These are phyloP conservation scores for Odontarrhena argentea DNA, from an alignment of 345 rosid genomes.

Conservation along the genomic window DNA sequence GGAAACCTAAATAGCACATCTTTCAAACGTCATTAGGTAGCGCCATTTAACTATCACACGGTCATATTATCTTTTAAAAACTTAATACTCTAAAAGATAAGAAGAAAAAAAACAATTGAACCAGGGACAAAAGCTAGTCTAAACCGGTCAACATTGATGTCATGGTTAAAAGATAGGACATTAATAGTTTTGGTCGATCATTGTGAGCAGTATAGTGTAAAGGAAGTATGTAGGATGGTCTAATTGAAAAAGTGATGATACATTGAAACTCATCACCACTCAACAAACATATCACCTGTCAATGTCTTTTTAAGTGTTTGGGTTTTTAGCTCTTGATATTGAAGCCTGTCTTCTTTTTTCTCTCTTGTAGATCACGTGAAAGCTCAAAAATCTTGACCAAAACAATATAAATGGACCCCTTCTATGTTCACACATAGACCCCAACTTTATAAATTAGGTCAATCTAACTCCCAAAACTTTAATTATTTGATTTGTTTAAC, in stretches of 20 bases:
- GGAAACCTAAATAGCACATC: too few species aligned
- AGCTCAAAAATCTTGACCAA: conserved; percentile 33
- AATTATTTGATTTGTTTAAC: neutral
- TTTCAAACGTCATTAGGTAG: too few species aligned
- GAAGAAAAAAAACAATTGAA: neutral
- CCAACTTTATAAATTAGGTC: conserved; percentile 25
- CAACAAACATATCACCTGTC: conserved; percentile 32
- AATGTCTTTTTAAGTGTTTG: conserved; percentile 38
- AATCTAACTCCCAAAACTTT: conserved; percentile 29
- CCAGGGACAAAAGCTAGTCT: conserved; percentile 1
- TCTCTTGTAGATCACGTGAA: conserved; percentile 34
- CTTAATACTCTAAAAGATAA: too few species aligned
- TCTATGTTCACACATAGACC: conserved; percentile 31
- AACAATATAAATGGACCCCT: conserved; percentile 36
- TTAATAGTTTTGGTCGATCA: conserved; percentile 20
- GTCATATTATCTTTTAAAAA: too few species aligned
- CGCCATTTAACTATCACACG: too few species aligned
- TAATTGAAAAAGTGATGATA: conserved; percentile 27
- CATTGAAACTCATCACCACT: conserved; percentile 39
- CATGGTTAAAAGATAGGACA: conserved; percentile 10
- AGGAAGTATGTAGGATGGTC: conserved; percentile 37
- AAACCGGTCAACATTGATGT: neutral
- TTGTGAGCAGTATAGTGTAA: conserved; percentile 21
- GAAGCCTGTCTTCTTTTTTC: conserved; percentile 38
- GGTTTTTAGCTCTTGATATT: conserved; percentile 33